A percentile compares a stretch with the other conserved stretches of the same genome.
phyloP scores from a whole-genome alignment of 1,284 basidiomycete species.

The Moesziomyces antarcticus region DNA sequence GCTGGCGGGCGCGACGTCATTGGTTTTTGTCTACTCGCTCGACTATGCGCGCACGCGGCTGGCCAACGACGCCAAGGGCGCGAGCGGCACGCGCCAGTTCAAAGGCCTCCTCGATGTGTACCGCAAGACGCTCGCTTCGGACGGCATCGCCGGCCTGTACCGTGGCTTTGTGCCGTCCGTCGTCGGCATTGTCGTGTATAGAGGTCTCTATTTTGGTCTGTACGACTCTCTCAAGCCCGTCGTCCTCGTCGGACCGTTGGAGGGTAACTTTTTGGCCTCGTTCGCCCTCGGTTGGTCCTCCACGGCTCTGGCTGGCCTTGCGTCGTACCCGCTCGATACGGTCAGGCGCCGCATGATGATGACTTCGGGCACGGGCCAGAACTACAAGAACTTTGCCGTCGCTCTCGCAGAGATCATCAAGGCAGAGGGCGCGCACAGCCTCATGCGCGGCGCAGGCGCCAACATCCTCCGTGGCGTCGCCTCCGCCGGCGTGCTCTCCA shows the following conservation, averaged over 20 bases:
- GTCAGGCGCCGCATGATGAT: constrained; percentile 69
- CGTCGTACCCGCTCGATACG: constrained; percentile 68
- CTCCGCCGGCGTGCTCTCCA: too few species aligned
- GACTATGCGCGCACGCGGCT: constrained; percentile 69
- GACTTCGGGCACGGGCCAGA: constrained; percentile 62
- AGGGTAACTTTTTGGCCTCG: constrained; percentile 67
- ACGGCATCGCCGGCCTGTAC: constrained; percentile 68
- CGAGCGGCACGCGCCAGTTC: constrained; percentile 67
- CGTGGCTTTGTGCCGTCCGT: constrained; percentile 68
- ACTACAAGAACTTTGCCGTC: constrained; percentile 63
- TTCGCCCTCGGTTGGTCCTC: constrained; percentile 68
- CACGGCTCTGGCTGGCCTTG: constrained; percentile 68
- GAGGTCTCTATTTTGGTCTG: constrained; percentile 68
- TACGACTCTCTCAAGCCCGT: constrained; percentile 69
- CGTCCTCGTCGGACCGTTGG: constrained; percentile 64
- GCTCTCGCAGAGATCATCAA: too few species aligned
- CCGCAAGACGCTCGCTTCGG: constrained; percentile 67
- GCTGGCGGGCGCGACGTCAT: constrained; percentile 68
- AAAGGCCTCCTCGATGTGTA: constrained; percentile 68
- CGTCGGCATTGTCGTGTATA: constrained; percentile 68
- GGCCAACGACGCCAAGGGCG: constrained; percentile 68
- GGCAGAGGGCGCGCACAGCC: too few species aligned
- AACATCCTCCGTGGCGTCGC: too few species aligned
- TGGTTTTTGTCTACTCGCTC: constrained; percentile 68
- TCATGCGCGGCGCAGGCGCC: too few species aligned